Percentiles rank a stretch among this genome's conserved stretches.
phyloP scores from a whole-genome alignment of 106 monocot genomes.

The Cymbidium sinense region DNA sequence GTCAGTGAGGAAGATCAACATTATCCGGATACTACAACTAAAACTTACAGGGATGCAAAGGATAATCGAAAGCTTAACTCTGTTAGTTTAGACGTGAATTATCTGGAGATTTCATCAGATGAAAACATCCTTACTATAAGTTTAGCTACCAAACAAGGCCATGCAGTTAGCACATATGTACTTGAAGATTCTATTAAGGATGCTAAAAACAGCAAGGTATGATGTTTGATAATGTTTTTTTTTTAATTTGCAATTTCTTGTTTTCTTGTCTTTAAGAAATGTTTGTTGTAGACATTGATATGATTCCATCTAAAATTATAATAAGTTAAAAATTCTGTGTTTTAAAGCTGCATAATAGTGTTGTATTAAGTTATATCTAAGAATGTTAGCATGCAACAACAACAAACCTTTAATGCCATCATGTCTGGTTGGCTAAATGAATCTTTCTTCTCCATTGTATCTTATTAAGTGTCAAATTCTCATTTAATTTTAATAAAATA shows the following conservation, averaged over 20 bases:
- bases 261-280: background rate
- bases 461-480: too few species aligned
- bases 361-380: background rate
- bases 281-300: background rate
- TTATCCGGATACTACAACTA: background rate
- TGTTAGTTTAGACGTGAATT: background rate
- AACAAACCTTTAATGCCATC: too few species aligned
- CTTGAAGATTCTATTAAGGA: constrained; percentile 6
- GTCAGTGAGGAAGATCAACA: background rate
- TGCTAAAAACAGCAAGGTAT: constrained; percentile 8
- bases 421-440: too few species aligned
- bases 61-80: background rate
- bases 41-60: background rate
- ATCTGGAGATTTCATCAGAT: background rate
- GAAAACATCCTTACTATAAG: background rate
- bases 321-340: background rate
- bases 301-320: background rate
- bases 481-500: too few species aligned
- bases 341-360: background rate
- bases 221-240: background rate
- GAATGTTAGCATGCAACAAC: too few species aligned
- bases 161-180: background rate
- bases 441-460: too few species aligned
- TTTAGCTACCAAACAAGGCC: constrained; percentile 2
- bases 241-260: background rate